Evolutionary conservation across 176 grass and related monocot genomes (phyloP).

Genomic region (Bolboschoenus planiculmis): DNA sequence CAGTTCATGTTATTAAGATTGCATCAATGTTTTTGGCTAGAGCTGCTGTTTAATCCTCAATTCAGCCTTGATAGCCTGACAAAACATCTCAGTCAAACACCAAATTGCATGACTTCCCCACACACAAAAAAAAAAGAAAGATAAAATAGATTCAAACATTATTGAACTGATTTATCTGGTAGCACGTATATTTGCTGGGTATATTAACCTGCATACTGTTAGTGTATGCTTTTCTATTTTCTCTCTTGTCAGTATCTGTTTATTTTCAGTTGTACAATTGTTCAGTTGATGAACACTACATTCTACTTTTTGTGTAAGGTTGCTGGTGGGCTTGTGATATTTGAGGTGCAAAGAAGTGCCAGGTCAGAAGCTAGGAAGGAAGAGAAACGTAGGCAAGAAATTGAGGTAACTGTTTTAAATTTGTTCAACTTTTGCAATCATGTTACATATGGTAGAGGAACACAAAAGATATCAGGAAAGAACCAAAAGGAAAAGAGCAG

Average conservation of each 20-base stretch:
- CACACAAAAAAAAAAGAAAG: not conserved
- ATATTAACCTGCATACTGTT: not conserved
- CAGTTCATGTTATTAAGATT: not conserved
- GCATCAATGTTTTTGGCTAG: not conserved
- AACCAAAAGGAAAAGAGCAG: not conserved
- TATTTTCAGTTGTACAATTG: not conserved
- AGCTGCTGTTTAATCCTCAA: not conserved
- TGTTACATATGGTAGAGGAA: not conserved
- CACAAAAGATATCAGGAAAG: not conserved
- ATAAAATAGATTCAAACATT: not conserved
- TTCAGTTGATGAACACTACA: constrained; percentile 7
- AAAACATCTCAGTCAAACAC: not conserved
- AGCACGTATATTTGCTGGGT: not conserved
- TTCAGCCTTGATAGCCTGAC: not conserved
- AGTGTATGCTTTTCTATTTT: not conserved
- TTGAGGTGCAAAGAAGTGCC: constrained; percentile 89
- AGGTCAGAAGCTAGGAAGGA: constrained; percentile 94
- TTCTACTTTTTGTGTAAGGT: constrained; percentile 35
- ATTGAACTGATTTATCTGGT: not conserved
- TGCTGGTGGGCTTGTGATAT: constrained; percentile 72
- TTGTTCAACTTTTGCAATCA: not conserved
- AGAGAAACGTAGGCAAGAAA: constrained; percentile 50
- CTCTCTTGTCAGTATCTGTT: constrained; percentile 6
- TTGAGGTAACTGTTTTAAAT: constrained; percentile 47
- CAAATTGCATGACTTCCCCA: not conserved